These are phyloP conservation scores for Stachybotrys chartarum DNA, from an alignment of 2,329 filamentous ascomycete genomes.

Conservation along the genomic window DNA sequence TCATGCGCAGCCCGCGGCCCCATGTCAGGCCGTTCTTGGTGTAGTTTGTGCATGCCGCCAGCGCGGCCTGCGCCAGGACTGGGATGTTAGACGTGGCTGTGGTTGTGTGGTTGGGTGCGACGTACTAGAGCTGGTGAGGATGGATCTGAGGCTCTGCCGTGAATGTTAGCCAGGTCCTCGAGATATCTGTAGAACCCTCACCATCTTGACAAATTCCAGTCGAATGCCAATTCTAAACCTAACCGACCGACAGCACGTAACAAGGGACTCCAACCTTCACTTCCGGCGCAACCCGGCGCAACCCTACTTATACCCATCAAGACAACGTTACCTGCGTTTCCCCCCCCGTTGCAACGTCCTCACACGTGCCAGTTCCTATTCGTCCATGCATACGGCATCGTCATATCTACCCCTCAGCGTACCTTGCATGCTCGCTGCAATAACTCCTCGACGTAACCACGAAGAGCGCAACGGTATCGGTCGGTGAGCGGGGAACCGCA, in stretches of 20 bases:
- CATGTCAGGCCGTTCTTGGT: slow-evolving; percentile 22
- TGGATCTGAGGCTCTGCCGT: background rate
- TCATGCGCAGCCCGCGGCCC: slow-evolving; percentile 33
- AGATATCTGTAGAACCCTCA: background rate
- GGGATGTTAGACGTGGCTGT: background rate
- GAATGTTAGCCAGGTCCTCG: background rate
- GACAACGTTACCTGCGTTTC: background rate
- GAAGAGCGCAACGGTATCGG: no score
- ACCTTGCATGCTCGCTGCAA: background rate
- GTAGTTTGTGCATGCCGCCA: slow-evolving; percentile 6
- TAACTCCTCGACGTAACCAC: background rate
- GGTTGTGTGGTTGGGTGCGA: background rate
- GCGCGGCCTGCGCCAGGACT: slow-evolving; percentile 1
- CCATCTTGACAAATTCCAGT: background rate
- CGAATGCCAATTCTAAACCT: background rate
- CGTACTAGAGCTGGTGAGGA: background rate
- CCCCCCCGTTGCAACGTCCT: background rate
- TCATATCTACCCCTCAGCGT: background rate
- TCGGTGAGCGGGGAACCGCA: background rate
- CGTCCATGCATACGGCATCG: background rate
- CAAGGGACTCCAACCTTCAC: background rate
- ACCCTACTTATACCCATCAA: background rate
- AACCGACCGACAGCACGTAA: background rate
- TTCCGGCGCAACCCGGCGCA: no score
- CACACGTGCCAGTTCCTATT: background rate